Percentiles rank a stretch among this genome's conserved stretches.
Evolutionary conservation across 164 flowering plant species (phyloP).

Genomic region (Stephania yunnanensis): DNA sequence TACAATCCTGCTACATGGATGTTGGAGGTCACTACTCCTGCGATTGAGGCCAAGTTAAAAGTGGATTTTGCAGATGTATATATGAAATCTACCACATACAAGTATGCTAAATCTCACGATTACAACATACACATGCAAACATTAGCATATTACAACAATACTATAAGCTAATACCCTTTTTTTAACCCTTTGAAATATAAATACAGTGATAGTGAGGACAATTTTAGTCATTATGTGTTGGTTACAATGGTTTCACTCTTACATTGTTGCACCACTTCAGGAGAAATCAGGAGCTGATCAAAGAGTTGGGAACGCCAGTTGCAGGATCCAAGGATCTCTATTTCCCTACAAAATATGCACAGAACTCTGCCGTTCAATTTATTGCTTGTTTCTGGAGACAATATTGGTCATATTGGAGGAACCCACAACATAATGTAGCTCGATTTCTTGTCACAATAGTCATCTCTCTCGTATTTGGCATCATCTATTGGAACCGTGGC

Average conservation of each 20-base stretch:
- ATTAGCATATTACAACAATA: no score
- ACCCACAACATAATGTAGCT: conserved; percentile 57
- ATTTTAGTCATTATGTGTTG: background rate
- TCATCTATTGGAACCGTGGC: conserved; percentile 68
- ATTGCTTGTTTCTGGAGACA: conserved; percentile 86
- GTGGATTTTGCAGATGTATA: conserved; percentile 55
- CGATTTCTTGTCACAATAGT: conserved; percentile 51
- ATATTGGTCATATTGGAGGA: conserved; percentile 81
- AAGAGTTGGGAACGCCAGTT: conserved; percentile 51
- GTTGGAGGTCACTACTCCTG: conserved; percentile 52
- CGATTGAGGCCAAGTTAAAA: conserved; percentile 43
- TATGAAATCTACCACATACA: conserved; percentile 44
- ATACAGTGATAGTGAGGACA: background rate
- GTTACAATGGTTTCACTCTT: background rate
- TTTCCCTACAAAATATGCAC: conserved; percentile 65
- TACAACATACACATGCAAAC: no score
- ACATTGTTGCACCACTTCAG: conserved; percentile 26
- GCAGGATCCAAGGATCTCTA: conserved; percentile 56
- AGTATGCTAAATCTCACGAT: conserved; percentile 26
- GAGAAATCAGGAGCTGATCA: conserved; percentile 57
- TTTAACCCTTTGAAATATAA: no score
- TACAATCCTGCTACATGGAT: conserved; percentile 85
- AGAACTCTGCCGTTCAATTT: conserved; percentile 55
- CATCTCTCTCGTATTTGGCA: conserved; percentile 56
- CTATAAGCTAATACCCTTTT: no score